phyloP scores from a whole-genome alignment of 768 basidiomycete genomes.

The Rhodotorula kratochvilovae region DNA sequence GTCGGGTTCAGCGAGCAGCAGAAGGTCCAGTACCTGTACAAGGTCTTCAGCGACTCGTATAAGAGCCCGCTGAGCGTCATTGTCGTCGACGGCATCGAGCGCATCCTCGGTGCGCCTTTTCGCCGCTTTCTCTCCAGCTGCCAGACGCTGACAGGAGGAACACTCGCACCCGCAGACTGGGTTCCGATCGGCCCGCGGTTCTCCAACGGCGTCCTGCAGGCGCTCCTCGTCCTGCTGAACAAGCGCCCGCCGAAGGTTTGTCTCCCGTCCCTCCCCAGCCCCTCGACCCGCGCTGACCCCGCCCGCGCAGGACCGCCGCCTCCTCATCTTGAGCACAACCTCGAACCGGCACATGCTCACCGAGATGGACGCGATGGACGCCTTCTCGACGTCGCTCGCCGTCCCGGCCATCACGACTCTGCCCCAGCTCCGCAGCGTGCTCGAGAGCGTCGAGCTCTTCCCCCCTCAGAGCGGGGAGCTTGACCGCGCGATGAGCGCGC shows the following conservation, averaged over 20 bases:
- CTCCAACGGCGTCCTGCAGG: constrained; percentile 87
- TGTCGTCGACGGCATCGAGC: constrained; percentile 90
- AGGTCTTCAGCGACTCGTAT: constrained; percentile 89
- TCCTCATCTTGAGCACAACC: constrained; percentile 86
- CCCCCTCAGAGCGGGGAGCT: constrained; percentile 52
- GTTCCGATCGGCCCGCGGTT: constrained; percentile 94
- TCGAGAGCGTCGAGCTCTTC: constrained; percentile 77
- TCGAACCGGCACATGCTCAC: constrained; percentile 78
- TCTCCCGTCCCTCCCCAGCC: neutral
- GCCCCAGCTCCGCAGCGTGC: constrained; percentile 65
- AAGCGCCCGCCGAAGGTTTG: constrained; percentile 86
- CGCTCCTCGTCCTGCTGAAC: constrained; percentile 78
- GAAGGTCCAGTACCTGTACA: constrained; percentile 85
- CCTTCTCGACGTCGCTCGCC: constrained; percentile 79
- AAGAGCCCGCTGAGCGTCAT: constrained; percentile 96
- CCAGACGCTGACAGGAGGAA: too few relatives aligned
- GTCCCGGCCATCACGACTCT: constrained; percentile 77
- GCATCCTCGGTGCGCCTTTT: constrained; percentile 68
- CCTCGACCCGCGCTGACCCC: neutral
- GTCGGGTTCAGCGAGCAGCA: constrained; percentile 88
- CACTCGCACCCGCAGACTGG: constrained; percentile 72
- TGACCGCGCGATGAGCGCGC: constrained; percentile 36
- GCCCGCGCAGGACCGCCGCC: constrained; percentile 67
- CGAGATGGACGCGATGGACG: constrained; percentile 81
- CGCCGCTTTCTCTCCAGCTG: too few relatives aligned